A percentile compares a stretch with the other conserved stretches of the same genome.
phyloP scores from a whole-genome alignment of 2,329 filamentous ascomycete species.

The Periconia macrospinosa region DNA sequence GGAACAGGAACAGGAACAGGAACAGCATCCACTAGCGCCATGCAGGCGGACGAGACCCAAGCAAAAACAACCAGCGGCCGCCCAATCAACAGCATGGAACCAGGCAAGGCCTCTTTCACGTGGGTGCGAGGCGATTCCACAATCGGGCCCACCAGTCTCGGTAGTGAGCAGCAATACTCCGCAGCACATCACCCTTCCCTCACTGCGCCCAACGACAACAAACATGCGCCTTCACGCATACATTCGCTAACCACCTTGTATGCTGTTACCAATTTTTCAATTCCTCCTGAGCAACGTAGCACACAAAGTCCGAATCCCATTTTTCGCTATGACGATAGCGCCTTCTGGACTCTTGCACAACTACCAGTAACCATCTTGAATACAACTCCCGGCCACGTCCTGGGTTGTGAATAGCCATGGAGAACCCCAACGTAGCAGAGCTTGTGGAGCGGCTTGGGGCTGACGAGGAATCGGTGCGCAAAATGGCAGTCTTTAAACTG shows the following conservation, averaged over 20 bases:
- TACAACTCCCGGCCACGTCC: background rate
- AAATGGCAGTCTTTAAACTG: conserved; percentile 99
- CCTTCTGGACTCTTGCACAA: background rate
- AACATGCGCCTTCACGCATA: background rate
- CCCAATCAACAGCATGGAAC: background rate
- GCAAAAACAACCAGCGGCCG: background rate
- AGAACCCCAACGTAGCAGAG: conserved; percentile 58
- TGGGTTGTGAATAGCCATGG: conserved; percentile 44
- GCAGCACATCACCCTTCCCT: background rate
- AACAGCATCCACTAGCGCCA: background rate
- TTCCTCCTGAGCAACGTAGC: no score
- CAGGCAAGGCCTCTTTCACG: background rate
- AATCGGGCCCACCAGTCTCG: background rate
- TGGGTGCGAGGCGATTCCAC: background rate
- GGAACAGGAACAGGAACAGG: no score
- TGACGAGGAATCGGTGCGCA: conserved; percentile 84
- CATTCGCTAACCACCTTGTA: background rate
- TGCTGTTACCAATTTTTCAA: background rate
- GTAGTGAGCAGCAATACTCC: background rate
- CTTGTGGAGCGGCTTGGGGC: conserved; percentile 62
- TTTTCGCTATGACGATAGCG: background rate
- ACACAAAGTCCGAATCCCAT: no score
- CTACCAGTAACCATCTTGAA: background rate
- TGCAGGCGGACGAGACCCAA: background rate
- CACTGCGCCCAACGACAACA: background rate